Conservation (phyloP, 768 basidiomycete genomes). For the Fibroporia radiculosa region DNA sequence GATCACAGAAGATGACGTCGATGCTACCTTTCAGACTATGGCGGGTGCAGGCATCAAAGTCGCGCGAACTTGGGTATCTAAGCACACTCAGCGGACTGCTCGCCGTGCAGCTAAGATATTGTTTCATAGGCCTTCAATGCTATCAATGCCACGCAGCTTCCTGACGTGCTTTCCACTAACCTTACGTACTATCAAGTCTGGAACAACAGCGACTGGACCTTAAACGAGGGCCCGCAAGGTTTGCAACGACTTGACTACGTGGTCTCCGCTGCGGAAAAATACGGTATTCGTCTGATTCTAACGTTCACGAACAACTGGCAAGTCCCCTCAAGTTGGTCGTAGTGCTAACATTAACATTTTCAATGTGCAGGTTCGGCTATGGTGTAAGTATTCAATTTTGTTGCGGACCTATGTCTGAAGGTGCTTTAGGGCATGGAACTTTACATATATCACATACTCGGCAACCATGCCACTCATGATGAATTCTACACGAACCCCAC, state of each 20-base stretch:
- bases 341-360: background rate
- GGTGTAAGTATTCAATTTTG: constrained; percentile 29
- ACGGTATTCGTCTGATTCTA: constrained; percentile 43
- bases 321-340: background rate
- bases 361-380: constrained; percentile 41
- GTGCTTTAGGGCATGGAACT: constrained; percentile 26
- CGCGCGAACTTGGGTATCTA: constrained; percentile 43
- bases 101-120: background rate
- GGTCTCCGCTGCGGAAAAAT: constrained; percentile 38
- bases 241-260: constrained; percentile 47
- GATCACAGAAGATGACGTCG: constrained; percentile 38
- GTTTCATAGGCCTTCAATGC: constrained; percentile 32
- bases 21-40: constrained; percentile 42
- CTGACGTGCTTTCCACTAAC: constrained; percentile 31
- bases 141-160: constrained; percentile 33
- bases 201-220: constrained; percentile 38
- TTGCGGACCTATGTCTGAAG: background rate
- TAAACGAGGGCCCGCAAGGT: constrained; percentile 48
- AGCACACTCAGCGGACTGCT: background rate
- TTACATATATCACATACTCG: constrained; percentile 24
- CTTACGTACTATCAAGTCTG: constrained; percentile 38
- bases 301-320: constrained; percentile 54
- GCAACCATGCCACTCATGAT: constrained; percentile 19
- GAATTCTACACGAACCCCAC: constrained; percentile 23
- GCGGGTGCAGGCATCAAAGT: constrained; percentile 41